Evolutionary conservation across 2,329 filamentous ascomycete genomes (phyloP).

Genomic region (Penicillium hordei): DNA sequence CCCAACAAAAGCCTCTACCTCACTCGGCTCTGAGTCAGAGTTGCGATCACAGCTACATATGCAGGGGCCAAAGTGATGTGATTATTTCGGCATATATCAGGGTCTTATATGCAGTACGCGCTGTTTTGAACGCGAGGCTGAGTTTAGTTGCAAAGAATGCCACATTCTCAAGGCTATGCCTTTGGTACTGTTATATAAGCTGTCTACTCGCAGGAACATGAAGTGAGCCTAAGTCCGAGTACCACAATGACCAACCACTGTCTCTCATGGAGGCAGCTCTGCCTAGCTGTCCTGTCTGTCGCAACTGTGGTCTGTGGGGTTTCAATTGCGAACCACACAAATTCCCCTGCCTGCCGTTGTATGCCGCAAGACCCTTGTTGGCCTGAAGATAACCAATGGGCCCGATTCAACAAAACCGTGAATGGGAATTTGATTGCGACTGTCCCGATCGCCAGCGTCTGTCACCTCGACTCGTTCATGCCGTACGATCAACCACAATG

Average conservation of each 20-base stretch:
- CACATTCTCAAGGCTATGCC: neutral
- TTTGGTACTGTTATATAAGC: neutral
- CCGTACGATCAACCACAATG: neutral
- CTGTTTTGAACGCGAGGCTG: neutral
- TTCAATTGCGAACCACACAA: neutral
- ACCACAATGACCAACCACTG: neutral
- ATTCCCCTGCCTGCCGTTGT: conserved; percentile 1
- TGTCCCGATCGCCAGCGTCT: conserved; percentile 11
- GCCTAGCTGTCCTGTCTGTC: neutral
- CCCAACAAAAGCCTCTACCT: neutral
- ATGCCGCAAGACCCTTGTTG: conserved; percentile 16
- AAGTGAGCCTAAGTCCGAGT: neutral
- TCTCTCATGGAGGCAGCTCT: neutral
- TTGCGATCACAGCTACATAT: neutral
- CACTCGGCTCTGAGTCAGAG: neutral
- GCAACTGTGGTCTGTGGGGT: neutral
- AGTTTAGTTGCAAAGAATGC: neutral
- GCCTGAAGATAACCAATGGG: conserved; percentile 4
- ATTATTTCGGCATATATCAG: neutral
- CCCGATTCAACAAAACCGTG: conserved; percentile 12
- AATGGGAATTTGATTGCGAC: conserved; percentile 7
- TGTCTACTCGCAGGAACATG: too few relatives aligned
- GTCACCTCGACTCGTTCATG: neutral
- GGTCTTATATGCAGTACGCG: neutral
- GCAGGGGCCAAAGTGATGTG: neutral